These are phyloP conservation scores for Dryas drummondii DNA, from an alignment of 306 rosid genomes.

Conservation along the genomic window DNA sequence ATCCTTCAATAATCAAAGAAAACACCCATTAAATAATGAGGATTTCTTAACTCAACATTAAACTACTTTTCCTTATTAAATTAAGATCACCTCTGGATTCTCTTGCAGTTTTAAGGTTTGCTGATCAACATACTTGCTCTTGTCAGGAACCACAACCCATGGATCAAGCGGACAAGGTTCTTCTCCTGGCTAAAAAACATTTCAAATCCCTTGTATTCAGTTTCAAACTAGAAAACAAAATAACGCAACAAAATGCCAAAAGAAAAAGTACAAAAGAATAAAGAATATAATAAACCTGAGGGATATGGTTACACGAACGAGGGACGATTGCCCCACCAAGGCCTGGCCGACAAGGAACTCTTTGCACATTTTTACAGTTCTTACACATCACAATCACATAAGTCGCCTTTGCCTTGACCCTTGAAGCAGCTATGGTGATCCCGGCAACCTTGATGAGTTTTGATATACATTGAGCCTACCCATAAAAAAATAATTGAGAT, in stretches of 20 bases:
- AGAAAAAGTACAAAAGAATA: not conserved
- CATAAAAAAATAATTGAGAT: not conserved
- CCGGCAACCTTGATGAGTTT: slow-evolving; percentile 87
- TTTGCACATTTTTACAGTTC: slow-evolving; percentile 74
- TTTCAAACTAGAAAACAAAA: slow-evolving; percentile 2
- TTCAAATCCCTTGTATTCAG: slow-evolving; percentile 13
- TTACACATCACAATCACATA: slow-evolving; percentile 85
- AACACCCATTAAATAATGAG: slow-evolving; percentile 20
- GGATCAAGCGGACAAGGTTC: slow-evolving; percentile 98
- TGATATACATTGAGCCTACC: slow-evolving; percentile 80
- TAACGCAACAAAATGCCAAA: not conserved
- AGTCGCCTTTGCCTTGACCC: slow-evolving; percentile 96
- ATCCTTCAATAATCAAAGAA: slow-evolving; percentile 60
- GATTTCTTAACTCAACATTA: not conserved
- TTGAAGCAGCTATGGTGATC: slow-evolving; percentile 93
- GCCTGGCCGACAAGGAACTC: slow-evolving; percentile 91
- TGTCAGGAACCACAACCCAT: slow-evolving; percentile 93
- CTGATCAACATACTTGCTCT: slow-evolving; percentile 90
- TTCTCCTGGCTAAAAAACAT: slow-evolving; percentile 72
- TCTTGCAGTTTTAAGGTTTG: slow-evolving; percentile 96
- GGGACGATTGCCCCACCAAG: slow-evolving; percentile 99
- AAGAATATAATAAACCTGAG: slow-evolving; percentile 60
- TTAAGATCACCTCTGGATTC: slow-evolving; percentile 77
- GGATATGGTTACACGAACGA: slow-evolving; percentile 83
- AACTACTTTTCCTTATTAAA: not conserved